Evolutionary conservation across 2,329 filamentous ascomycete genomes (phyloP).

Genomic region (Aureobasidium zeae): DNA sequence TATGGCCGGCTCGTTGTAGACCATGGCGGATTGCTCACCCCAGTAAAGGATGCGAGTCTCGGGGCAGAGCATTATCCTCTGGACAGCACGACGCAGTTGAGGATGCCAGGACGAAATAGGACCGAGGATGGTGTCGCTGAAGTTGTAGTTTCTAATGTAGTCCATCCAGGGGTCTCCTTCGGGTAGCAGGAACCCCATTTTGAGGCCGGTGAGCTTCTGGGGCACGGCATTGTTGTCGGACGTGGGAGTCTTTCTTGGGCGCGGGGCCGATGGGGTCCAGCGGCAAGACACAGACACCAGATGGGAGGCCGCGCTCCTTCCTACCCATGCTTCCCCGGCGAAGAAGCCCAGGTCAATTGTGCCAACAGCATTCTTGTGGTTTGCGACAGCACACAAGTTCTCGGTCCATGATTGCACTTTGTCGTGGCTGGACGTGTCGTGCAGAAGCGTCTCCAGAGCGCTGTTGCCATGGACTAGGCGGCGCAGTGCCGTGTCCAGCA

Average conservation of each 20-base stretch:
- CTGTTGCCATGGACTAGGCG: slow-evolving; percentile 7
- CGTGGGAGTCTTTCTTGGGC: not conserved
- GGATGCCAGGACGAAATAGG: slow-evolving; percentile 24
- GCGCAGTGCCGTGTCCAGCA: not conserved
- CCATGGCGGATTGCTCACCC: slow-evolving; percentile 27
- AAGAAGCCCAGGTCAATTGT: not conserved
- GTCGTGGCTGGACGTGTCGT: not conserved
- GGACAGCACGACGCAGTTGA: slow-evolving; percentile 20
- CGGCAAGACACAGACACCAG: slow-evolving; percentile 3
- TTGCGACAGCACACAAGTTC: not conserved
- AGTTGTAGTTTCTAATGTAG: slow-evolving; percentile 23
- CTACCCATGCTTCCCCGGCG: slow-evolving; percentile 2
- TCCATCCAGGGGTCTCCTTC: slow-evolving; percentile 7
- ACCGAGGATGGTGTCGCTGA: slow-evolving; percentile 23
- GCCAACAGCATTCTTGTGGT: not conserved
- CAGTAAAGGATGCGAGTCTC: slow-evolving; percentile 24
- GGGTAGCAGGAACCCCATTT: slow-evolving; percentile 7
- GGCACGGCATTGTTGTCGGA: not conserved
- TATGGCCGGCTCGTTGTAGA: slow-evolving; percentile 31
- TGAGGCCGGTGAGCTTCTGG: not conserved
- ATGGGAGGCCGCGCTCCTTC: not conserved
- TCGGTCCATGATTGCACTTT: not conserved
- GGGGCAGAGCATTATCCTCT: slow-evolving; percentile 26
- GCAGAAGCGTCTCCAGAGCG: slow-evolving; percentile 1
- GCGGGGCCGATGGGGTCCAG: not conserved